phyloP scores from a whole-genome alignment of 2,329 filamentous ascomycete genomes.

The Ceratocystiopsis brevicomis region DNA sequence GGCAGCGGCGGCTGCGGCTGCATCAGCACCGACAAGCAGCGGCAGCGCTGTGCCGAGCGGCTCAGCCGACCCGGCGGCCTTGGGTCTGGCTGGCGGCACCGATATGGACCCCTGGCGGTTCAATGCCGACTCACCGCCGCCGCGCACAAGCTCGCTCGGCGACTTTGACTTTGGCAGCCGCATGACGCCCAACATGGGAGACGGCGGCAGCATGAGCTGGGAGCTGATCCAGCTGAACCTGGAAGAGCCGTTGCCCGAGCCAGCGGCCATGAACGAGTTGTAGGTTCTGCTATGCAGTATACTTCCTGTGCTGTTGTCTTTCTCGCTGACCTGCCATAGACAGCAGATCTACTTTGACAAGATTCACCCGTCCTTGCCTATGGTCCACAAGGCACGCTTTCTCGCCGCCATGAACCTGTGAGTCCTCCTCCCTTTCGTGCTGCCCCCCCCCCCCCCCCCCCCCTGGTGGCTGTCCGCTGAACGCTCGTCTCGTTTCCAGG shows the following conservation, averaged over 20 bases:
- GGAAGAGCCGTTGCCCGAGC: slow-evolving; percentile 38
- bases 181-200: slow-evolving; percentile 30
- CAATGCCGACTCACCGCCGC: slow-evolving; percentile 34
- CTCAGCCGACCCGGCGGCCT: slow-evolving; percentile 4
- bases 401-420: slow-evolving; percentile 71
- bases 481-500: slow-evolving; percentile 16
- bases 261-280: slow-evolving; percentile 62
- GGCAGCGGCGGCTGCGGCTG: not conserved
- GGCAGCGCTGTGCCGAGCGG: no score
- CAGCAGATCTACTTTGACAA: slow-evolving; percentile 83
- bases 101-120: slow-evolving; percentile 38
- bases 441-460: not conserved
- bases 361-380: slow-evolving; percentile 65
- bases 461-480: not conserved
- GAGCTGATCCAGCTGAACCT: slow-evolving; percentile 48
- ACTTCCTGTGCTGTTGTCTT: not conserved
- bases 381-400: slow-evolving; percentile 80
- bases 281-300: slow-evolving; percentile 21
- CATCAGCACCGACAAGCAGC: no score
- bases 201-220: slow-evolving; percentile 50
- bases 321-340: slow-evolving; percentile 18
- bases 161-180: slow-evolving; percentile 37
- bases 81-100: slow-evolving; percentile 26
- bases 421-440: slow-evolving; percentile 10
- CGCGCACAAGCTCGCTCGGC: slow-evolving; percentile 27